Evolutionary conservation across 2,329 filamentous ascomycete species (phyloP).

Genomic region (Fusarium globosum): DNA sequence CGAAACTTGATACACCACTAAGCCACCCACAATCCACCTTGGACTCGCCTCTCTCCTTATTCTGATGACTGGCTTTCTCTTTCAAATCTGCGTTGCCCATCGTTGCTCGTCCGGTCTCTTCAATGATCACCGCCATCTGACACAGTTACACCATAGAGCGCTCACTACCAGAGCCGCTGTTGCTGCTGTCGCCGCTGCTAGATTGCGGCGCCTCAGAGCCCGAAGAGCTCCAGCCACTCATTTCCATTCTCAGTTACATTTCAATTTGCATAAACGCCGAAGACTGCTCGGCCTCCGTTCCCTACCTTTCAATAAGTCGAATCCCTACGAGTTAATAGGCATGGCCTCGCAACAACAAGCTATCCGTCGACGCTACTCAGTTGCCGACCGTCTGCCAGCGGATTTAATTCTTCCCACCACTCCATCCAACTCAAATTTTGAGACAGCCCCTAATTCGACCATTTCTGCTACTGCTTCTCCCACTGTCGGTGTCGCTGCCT

Average conservation of each 20-base stretch:
- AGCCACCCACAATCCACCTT: conserved; percentile 33
- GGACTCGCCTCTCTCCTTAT: conserved; percentile 43
- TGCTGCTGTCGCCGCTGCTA: conserved; percentile 54
- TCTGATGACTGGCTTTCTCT: conserved; percentile 60
- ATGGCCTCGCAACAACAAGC: conserved; percentile 53
- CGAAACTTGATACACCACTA: conserved; percentile 39
- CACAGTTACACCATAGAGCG: conserved; percentile 54
- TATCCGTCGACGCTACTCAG: conserved; percentile 55
- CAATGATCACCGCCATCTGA: conserved; percentile 57
- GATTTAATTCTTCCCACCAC: conserved; percentile 42
- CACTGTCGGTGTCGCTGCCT: conserved; percentile 19
- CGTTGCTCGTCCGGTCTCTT: conserved; percentile 59
- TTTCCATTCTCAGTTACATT: conserved; percentile 16
- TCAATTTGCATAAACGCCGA: conserved; percentile 49
- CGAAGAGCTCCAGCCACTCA: conserved; percentile 51
- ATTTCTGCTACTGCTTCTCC: conserved; percentile 14
- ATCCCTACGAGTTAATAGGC: conserved; percentile 40
- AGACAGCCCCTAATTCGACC: conserved; percentile 21
- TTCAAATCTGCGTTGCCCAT: conserved; percentile 60
- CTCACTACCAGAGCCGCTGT: conserved; percentile 57
- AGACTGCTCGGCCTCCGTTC: conserved; percentile 49
- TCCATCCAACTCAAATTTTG: conserved; percentile 32
- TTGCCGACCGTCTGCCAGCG: conserved; percentile 50
- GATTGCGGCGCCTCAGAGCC: conserved; percentile 53
- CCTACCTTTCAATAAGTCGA: conserved; percentile 40